These are phyloP conservation scores for Skeletonema potamos DNA, from an alignment of 108 stramenopile genomes.

Conservation along the genomic window DNA sequence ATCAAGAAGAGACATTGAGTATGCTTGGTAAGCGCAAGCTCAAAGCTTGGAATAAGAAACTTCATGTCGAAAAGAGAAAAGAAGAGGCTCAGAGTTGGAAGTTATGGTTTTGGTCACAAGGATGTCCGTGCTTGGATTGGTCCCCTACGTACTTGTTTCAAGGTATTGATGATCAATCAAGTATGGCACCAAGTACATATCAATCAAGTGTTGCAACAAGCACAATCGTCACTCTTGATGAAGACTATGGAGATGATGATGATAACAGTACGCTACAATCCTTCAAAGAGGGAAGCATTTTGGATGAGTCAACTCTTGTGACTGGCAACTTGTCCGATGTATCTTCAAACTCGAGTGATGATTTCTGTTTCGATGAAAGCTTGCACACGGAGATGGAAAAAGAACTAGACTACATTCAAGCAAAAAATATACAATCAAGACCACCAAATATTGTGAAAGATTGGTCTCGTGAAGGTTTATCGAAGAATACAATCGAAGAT, in stretches of 20 bases:
- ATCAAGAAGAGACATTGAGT: neutral
- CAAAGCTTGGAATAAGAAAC: neutral
- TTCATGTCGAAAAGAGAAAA: neutral
- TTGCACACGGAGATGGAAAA: neutral
- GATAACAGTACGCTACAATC: neutral
- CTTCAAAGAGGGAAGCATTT: neutral
- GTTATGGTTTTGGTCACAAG: neutral
- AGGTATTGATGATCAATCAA: neutral
- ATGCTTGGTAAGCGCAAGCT: neutral
- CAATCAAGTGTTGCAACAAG: neutral
- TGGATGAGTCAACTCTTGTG: neutral
- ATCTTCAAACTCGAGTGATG: neutral
- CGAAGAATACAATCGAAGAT: neutral
- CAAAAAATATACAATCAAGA: neutral
- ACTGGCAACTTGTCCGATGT: neutral
- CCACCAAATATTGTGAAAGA: neutral
- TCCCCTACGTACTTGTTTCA: neutral
- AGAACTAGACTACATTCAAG: neutral
- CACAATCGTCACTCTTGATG: neutral
- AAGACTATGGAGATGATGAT: neutral
- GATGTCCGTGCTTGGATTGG: neutral
- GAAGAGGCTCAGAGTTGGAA: neutral
- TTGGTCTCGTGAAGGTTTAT: constrained; percentile 1
- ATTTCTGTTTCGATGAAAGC: too few relatives aligned
- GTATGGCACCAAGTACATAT: neutral